phyloP scores from a whole-genome alignment of 805 yeast species.

The Gaillardinia entomophila region DNA sequence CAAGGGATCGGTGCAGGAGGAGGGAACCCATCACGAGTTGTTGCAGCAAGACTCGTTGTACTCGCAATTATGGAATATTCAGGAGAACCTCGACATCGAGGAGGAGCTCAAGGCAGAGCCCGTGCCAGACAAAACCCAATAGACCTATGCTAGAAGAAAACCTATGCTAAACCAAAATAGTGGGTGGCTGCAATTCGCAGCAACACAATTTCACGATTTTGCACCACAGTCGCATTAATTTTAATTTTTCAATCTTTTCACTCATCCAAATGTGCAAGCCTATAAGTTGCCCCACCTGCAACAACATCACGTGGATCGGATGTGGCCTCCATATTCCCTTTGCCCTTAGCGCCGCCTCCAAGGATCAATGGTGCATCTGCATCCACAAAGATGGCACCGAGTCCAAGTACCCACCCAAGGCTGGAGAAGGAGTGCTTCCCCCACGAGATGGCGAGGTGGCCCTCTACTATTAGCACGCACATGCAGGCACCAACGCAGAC shows the following conservation, averaged over 20 bases:
- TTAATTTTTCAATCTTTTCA: too few species aligned
- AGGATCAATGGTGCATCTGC: neutral
- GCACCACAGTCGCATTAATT: neutral
- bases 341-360: neutral
- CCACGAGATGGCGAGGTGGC: neutral
- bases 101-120: conserved; percentile 15
- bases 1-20: conserved; percentile 76
- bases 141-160: neutral
- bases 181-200: neutral
- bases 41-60: conserved; percentile 60
- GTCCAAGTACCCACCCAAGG: neutral
- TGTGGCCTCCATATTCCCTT: neutral
- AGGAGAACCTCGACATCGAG: conserved; percentile 65
- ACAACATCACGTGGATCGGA: conserved; percentile 1
- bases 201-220: too few species aligned
- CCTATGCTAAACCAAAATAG: neutral
- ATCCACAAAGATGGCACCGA: neutral
- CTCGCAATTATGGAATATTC: conserved; percentile 83
- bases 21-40: conserved; percentile 73
- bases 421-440: neutral
- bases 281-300: conserved; percentile 5
- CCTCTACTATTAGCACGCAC: too few species aligned
- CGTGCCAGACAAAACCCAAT: neutral
- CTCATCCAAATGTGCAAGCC: conserved; percentile 5
- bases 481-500: too few species aligned